These are phyloP conservation scores for Histomonas meleagridis DNA, from an alignment of 208 protist species.

Conservation along the genomic window DNA sequence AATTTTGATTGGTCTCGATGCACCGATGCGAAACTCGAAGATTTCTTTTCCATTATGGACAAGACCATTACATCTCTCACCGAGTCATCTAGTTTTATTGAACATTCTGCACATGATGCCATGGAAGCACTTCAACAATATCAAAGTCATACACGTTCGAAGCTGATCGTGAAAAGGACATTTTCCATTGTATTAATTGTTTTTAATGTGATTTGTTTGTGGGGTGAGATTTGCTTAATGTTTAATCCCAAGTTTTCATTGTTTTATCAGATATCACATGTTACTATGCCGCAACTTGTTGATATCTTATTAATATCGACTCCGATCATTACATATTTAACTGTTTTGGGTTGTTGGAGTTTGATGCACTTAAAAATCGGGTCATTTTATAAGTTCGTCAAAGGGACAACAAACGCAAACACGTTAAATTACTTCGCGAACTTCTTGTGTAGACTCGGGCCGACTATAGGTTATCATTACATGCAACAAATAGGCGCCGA, in stretches of 20 bases:
- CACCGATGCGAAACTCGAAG: not conserved
- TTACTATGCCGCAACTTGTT: not conserved
- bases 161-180: not conserved
- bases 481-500: not conserved
- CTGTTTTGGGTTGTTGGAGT: not conserved
- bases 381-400: not conserved
- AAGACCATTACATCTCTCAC: not conserved
- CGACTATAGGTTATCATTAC: constrained; percentile 25
- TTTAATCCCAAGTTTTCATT: not conserved
- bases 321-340: not conserved
- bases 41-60: not conserved
- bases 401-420: not conserved
- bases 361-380: not conserved
- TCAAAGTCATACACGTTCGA: not conserved
- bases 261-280: not conserved
- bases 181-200: not conserved
- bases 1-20: not conserved
- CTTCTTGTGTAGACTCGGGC: not conserved
- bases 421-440: not conserved
- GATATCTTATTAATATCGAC: not conserved
- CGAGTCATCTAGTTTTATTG: not conserved
- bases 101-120: not conserved
- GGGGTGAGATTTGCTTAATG: not conserved
- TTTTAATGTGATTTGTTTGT: not conserved
- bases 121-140: not conserved